These are phyloP conservation scores for Candida tammaniensis DNA, from an alignment of 805 yeast species.

Conservation along the genomic window DNA sequence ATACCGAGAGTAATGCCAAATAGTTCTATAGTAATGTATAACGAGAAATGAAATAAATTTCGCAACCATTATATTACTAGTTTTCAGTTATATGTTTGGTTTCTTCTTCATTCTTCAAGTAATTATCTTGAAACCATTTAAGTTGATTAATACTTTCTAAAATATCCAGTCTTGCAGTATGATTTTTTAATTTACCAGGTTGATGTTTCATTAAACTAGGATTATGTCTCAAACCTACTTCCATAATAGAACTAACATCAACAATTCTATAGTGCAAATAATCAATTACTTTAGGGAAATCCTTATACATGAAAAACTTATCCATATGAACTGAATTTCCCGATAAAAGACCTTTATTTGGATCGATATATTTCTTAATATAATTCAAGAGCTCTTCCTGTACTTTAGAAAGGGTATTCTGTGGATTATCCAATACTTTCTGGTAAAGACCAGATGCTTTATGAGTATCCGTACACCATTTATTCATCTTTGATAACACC, in stretches of 20 bases:
- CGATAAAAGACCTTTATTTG: slow-evolving; percentile 67
- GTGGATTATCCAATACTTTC: slow-evolving; percentile 56
- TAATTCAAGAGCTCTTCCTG: slow-evolving; percentile 64
- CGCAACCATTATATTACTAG: not conserved
- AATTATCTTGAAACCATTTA: slow-evolving; percentile 70
- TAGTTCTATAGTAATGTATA: no score
- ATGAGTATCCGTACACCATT: slow-evolving; percentile 87
- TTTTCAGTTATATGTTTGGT: slow-evolving; percentile 3
- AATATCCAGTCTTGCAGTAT: slow-evolving; percentile 88
- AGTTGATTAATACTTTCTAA: slow-evolving; percentile 84
- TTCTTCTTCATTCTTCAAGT: slow-evolving; percentile 39
- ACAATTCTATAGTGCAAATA: slow-evolving; percentile 70
- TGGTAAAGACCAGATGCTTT: slow-evolving; percentile 71
- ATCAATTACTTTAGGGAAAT: slow-evolving; percentile 73
- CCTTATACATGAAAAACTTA: slow-evolving; percentile 74
- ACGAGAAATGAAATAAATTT: no score
- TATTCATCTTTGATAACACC: slow-evolving; percentile 70
- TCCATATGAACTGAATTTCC: slow-evolving; percentile 96
- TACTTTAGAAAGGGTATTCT: slow-evolving; percentile 56
- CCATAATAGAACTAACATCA: slow-evolving; percentile 87
- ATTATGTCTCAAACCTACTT: slow-evolving; percentile 75
- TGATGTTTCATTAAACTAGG: slow-evolving; percentile 51
- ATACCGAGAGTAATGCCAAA: slow-evolving; percentile 14
- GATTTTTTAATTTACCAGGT: slow-evolving; percentile 68
- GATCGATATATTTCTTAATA: slow-evolving; percentile 50